Base-by-base conservation (phyloP, 331 rosid genomes). In the Malus hybrid region DNA sequence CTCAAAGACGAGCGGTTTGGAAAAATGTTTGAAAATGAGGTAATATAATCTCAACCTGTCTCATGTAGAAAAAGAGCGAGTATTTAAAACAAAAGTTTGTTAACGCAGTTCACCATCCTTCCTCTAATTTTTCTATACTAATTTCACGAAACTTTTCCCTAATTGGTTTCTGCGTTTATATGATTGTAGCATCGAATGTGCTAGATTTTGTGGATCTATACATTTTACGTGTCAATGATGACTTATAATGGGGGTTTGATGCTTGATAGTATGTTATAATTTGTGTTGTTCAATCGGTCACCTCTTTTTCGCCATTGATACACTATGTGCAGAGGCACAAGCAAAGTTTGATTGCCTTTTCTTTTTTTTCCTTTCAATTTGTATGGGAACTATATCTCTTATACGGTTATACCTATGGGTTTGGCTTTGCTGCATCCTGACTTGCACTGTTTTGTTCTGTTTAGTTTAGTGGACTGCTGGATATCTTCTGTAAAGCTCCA, bases 1-100 rank as follows among this genome's bases (percentile, higher is more conserved):
- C 83, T 94, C 77, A 67, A 84, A 79, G 98, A 94, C 72, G 92
- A 85, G 11, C 90, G 99, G 65, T 94, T 94, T 76, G 77, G 81
- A 32, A 75, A 70, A 5, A 73, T 92, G 68, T 94, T 94, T 87
- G 65, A 76, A 31, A 73, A 86, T 68, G 28, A 87, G 97, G 99
- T 94, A 86, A 63, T 71, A 34, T 76, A 69, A 34, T 76, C 70
- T 67, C 16, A 24, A 61, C 79, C 46, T 59, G 55, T 28, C 71
- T 76, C 28, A 68, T 34, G 10, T 27, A 33, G 16, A 29, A 36
- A 14, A 20, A 33, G 36, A 29, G 28, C 3, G 0, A 36, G 46
- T 18, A 12, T 31, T 31, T 29, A 4, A n/a, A 34, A 5, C 55
- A 13, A 13, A 28, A 11, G 6, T 70, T 5, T 52, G 16, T 34